Evolutionary conservation across 2,329 filamentous ascomycete genomes (phyloP).

Genomic region (Pezicula rhizophila): DNA sequence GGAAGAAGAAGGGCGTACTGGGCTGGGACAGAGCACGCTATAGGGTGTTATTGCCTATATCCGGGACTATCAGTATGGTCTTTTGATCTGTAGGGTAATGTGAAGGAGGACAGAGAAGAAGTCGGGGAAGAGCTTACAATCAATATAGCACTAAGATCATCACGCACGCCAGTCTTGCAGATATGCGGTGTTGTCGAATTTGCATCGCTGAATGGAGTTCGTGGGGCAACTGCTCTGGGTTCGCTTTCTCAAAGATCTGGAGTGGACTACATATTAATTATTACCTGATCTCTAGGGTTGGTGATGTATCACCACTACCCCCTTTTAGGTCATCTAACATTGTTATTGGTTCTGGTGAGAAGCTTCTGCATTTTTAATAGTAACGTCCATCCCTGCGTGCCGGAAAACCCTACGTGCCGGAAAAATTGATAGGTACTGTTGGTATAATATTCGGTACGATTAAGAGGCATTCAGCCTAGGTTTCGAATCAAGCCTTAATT

Average conservation of each 20-base stretch:
- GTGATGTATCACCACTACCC: too few species aligned
- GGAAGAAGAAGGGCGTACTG: not conserved
- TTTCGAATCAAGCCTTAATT: too few species aligned
- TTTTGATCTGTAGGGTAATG: not conserved
- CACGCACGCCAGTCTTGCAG: not conserved
- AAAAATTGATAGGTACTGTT: too few species aligned
- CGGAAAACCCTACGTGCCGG: too few species aligned
- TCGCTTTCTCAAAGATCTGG: constrained; percentile 51
- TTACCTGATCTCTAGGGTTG: constrained; percentile 9
- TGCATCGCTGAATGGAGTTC: not conserved
- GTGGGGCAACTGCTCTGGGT: not conserved
- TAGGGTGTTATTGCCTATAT: not conserved
- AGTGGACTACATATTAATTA: constrained; percentile 36
- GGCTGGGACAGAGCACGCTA: not conserved
- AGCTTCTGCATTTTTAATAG: too few species aligned
- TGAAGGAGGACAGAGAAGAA: not conserved
- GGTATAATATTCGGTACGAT: too few species aligned
- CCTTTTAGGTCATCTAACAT: too few species aligned
- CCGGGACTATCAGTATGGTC: not conserved
- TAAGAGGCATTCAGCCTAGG: too few species aligned
- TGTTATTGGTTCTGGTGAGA: too few species aligned
- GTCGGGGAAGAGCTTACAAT: not conserved
- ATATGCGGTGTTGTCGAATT: not conserved
- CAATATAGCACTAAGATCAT: not conserved
- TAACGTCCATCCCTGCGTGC: too few species aligned